Evolutionary conservation across 768 basidiomycete genomes (phyloP).

Genomic region (Tricholoma flavovirens): DNA sequence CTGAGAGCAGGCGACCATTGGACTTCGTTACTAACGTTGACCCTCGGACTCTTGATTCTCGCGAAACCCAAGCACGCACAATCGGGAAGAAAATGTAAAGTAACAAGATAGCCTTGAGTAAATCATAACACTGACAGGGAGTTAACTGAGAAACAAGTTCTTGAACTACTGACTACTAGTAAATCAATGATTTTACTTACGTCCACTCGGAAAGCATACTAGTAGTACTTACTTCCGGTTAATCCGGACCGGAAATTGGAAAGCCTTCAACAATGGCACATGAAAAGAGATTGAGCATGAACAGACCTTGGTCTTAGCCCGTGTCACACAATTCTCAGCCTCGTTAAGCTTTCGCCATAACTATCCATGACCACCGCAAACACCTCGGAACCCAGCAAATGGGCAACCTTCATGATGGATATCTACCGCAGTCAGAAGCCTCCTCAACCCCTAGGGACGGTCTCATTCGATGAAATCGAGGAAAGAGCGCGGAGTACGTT

Average conservation of each 20-base stretch:
- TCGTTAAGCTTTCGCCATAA: background rate
- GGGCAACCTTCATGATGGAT: constrained; percentile 36
- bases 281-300: no score
- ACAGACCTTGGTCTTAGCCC: no score
- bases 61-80: no score
- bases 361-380: background rate
- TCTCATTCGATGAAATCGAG: constrained; percentile 57
- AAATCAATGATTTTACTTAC: no score
- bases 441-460: constrained; percentile 51
- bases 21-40: no score
- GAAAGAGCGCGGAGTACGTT: constrained; percentile 58
- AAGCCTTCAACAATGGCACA: background rate
- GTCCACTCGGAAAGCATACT: no score
- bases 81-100: background rate
- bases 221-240: no score
- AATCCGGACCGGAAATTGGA: background rate
- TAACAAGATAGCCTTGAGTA: background rate
- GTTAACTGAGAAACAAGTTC: no score
- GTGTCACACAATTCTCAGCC: background rate
- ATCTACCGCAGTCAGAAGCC: constrained; percentile 35
- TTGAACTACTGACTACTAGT: no score
- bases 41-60: constrained; percentile 55
- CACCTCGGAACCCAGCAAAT: constrained; percentile 14
- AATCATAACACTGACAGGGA: no score
- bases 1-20: no score